A percentile compares a stretch with the other conserved stretches of the same genome.
These are phyloP conservation scores for Pistacia integerrima DNA, from an alignment of 345 rosid genomes.

Conservation along the genomic window DNA sequence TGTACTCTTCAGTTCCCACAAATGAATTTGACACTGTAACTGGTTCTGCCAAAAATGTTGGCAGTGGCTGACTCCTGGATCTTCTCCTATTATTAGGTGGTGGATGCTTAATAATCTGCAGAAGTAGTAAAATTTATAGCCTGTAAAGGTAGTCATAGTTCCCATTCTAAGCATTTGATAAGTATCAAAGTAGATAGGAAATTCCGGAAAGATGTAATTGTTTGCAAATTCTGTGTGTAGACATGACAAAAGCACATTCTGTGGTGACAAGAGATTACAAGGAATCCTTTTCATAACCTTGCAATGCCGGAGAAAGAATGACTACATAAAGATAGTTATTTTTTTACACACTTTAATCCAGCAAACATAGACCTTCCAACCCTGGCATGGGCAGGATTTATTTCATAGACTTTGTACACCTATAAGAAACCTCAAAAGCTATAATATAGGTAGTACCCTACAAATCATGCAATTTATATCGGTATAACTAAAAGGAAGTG, in stretches of 20 bases:
- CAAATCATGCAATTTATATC: background rate
- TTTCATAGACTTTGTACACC: background rate
- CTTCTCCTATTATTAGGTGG: slow-evolving; percentile 55
- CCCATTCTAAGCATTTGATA: background rate
- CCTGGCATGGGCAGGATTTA: background rate
- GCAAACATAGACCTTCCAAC: background rate
- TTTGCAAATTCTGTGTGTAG: background rate
- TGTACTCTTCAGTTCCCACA: slow-evolving; percentile 98
- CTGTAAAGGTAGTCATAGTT: background rate
- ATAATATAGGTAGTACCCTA: background rate
- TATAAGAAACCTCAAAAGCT: background rate
- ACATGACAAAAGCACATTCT: background rate
- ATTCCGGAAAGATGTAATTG: background rate
- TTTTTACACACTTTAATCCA: background rate
- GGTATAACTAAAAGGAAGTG: background rate
- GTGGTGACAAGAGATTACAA: background rate
- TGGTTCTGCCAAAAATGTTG: slow-evolving; percentile 91
- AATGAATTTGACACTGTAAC: slow-evolving; percentile 79
- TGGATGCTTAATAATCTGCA: slow-evolving; percentile 67
- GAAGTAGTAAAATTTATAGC: background rate
- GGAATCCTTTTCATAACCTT: background rate
- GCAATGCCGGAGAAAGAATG: background rate
- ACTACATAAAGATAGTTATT: background rate
- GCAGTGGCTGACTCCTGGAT: slow-evolving; percentile 71
- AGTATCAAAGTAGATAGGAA: background rate